Evolutionary conservation across 2,329 filamentous ascomycete genomes (phyloP).

Genomic region (Colletotrichum sp.): DNA sequence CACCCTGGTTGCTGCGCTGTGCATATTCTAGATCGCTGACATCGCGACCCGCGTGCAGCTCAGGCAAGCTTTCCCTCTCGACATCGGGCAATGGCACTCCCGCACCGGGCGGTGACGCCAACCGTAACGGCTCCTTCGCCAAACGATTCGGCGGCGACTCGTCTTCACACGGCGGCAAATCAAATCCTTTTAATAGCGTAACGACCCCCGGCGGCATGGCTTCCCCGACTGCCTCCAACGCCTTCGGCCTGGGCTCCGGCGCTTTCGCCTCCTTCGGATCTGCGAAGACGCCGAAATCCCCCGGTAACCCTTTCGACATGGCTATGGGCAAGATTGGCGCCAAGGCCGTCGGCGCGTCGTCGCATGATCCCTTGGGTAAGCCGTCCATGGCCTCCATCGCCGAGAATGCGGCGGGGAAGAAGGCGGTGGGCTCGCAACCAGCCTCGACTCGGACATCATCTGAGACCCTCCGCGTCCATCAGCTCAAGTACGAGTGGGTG

Average conservation of each 20-base stretch:
- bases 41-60: conserved; percentile 50
- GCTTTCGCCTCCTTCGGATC: conserved; percentile 96
- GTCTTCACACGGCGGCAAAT: conserved; percentile 75
- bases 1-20: conserved; percentile 12
- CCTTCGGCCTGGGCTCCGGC: conserved; percentile 92
- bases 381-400: conserved; percentile 51
- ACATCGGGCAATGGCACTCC: conserved; percentile 67
- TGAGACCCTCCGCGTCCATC: conserved; percentile 18
- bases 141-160: conserved; percentile 78
- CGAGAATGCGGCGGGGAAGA: conserved; percentile 59
- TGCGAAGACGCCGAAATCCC: conserved; percentile 85
- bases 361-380: conserved; percentile 36
- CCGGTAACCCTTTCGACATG: conserved; percentile 80
- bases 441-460: conserved; percentile 19
- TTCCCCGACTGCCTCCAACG: conserved; percentile 84
- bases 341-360: conserved; percentile 55
- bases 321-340: conserved; percentile 57
- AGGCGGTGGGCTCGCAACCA: conserved; percentile 15
- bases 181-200: conserved; percentile 79
- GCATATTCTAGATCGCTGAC: conserved; percentile 20
- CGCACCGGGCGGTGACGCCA: conserved; percentile 56
- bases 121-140: conserved; percentile 66
- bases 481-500: conserved; percentile 85
- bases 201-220: conserved; percentile 72
- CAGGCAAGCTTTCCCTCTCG: conserved; percentile 89